Percentiles rank a stretch among this genome's conserved stretches.
Evolutionary conservation across 1,284 basidiomycete species (phyloP).

Genomic region (Peniophora sp.): DNA sequence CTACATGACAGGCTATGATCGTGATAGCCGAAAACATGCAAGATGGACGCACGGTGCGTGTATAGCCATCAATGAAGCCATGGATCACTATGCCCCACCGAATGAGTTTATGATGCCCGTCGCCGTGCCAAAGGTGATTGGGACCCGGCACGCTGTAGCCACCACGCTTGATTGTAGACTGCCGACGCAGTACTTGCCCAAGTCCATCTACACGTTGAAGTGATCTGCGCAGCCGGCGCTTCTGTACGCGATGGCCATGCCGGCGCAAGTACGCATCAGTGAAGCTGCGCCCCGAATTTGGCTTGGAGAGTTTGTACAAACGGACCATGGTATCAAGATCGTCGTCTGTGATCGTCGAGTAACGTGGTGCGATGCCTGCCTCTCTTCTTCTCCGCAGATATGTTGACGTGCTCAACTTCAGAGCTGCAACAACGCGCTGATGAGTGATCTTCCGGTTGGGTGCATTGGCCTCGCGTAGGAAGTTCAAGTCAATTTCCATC

Average conservation of each 20-base stretch:
- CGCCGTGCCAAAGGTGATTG: conserved; percentile 38
- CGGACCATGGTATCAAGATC: conserved; percentile 9
- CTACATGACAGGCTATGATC: conserved; percentile 11
- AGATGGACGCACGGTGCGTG: conserved; percentile 19
- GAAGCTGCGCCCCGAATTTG: conserved; percentile 12
- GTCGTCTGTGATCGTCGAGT: conserved; percentile 5
- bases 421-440: background rate
- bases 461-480: background rate
- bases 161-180: conserved; percentile 13
- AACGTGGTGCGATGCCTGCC: conserved; percentile 2
- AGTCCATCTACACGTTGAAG: conserved; percentile 13
- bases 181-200: conserved; percentile 8
- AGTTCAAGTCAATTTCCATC: background rate
- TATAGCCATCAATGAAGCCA: conserved; percentile 36
- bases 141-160: conserved; percentile 26
- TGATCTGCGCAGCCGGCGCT: conserved; percentile 4
- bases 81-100: conserved; percentile 43
- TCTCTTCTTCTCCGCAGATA: conserved; percentile 2
- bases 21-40: background rate
- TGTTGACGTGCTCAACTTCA: background rate
- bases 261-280: conserved; percentile 5
- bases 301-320: conserved; percentile 8
- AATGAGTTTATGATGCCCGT: conserved; percentile 45
- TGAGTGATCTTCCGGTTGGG: background rate
- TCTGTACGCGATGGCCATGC: conserved; percentile 9